phyloP scores from a whole-genome alignment of 495 filamentous ascomycete species.

The Daldinia decipiens region DNA sequence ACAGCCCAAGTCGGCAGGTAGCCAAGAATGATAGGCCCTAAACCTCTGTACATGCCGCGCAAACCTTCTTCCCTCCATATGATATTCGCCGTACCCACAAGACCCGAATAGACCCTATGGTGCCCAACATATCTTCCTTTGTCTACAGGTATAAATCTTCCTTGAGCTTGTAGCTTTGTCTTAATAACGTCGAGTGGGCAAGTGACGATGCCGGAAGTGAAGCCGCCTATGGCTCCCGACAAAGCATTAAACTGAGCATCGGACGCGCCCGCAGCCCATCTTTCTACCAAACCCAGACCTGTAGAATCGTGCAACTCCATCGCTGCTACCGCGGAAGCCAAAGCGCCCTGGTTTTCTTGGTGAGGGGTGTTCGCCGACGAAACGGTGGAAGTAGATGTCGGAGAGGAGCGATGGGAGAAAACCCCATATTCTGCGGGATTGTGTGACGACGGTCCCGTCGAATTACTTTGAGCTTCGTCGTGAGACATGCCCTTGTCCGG shows the following conservation, averaged over 20 bases:
- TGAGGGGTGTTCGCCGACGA: constrained; percentile 38
- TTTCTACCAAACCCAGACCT: constrained; percentile 66
- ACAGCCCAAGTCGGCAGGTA: constrained; percentile 99
- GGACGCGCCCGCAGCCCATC: constrained; percentile 59
- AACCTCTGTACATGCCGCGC: constrained; percentile 89
- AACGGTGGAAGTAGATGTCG: constrained; percentile 42
- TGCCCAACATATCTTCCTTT: constrained; percentile 58
- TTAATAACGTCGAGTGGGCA: constrained; percentile 99
- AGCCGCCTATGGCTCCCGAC: constrained; percentile 86
- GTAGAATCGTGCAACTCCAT: constrained; percentile 50
- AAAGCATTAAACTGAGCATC: constrained; percentile 69
- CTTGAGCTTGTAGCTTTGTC: constrained; percentile 96
- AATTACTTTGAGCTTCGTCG: constrained; percentile 51
- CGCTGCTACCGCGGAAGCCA: constrained; percentile 40
- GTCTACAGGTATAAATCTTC: constrained; percentile 68
- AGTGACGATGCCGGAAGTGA: constrained; percentile 92
- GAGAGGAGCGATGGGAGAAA: constrained; percentile 41
- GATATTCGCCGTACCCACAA: constrained; percentile 82
- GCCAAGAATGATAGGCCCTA: constrained; percentile 92
- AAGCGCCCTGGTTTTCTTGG: constrained; percentile 24
- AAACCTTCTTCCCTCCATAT: constrained; percentile 92
- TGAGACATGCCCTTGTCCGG: constrained; percentile 58
- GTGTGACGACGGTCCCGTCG: constrained; percentile 49
- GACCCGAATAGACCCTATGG: constrained; percentile 77
- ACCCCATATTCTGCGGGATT: constrained; percentile 57